Percentiles rank a stretch among this genome's conserved stretches.
Conservation (phyloP, 306 rosid genomes). For the Pterocarpus santalinus region DNA sequence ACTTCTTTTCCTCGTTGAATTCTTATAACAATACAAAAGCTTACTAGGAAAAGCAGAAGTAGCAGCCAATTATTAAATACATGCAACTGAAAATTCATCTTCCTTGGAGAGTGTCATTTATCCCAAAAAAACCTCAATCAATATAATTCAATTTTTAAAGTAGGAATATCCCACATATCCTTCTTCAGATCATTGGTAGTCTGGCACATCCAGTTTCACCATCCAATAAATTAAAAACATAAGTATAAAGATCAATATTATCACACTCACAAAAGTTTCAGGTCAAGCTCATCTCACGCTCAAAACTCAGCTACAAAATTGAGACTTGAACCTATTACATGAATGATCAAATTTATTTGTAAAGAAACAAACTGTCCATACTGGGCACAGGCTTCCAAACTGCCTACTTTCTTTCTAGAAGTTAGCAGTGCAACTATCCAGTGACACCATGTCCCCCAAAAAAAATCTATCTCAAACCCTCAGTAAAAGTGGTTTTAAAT, state of each 20-base stretch:
- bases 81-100: too few species aligned
- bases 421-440: background rate
- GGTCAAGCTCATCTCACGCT: conserved; percentile 6
- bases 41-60: too few species aligned
- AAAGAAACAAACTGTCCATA: background rate
- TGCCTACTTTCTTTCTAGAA: conserved; percentile 25
- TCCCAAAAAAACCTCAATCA: background rate
- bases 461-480: background rate
- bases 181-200: conserved; percentile 13
- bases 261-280: background rate
- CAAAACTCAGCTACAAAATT: conserved; percentile 24
- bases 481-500: conserved; percentile 15
- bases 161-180: conserved; percentile 15
- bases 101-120: too few species aligned
- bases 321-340: background rate
- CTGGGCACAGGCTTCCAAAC: conserved; percentile 3
- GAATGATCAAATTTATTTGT: conserved; percentile 32
- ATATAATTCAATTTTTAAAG: conserved; percentile 26
- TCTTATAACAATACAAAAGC: too few species aligned
- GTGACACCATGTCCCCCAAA: background rate
- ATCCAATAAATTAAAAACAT: conserved; percentile 7
- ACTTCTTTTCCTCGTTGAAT: too few species aligned
- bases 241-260: conserved; percentile 24
- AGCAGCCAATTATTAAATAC: too few species aligned
- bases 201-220: conserved; percentile 15